These are phyloP conservation scores for Ophiostoma triangulosporum DNA, from an alignment of 2,329 filamentous ascomycete genomes.

Conservation along the genomic window DNA sequence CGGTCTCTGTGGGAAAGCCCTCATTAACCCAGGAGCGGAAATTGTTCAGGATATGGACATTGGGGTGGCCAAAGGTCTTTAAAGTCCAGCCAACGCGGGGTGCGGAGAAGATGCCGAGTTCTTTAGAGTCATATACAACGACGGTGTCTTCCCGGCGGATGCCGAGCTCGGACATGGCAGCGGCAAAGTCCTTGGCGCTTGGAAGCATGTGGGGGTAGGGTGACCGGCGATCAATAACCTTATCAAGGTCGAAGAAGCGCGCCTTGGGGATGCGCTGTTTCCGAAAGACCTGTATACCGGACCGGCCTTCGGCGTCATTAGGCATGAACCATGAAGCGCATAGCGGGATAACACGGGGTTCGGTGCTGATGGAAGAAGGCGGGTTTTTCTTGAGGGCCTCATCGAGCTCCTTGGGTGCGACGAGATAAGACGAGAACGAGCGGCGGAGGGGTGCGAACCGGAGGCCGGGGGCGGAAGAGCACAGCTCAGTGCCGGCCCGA, in stretches of 20 bases:
- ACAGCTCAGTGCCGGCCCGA: conserved; percentile 22
- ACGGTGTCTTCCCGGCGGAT: conserved; percentile 79
- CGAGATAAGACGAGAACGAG: conserved; percentile 66
- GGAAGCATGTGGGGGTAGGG: conserved; percentile 97
- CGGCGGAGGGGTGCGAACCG: conserved; percentile 25
- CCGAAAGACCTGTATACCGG: conserved; percentile 67
- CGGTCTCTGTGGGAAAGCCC: conserved; percentile 69
- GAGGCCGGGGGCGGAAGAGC: conserved; percentile 17
- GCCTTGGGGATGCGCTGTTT: conserved; percentile 76
- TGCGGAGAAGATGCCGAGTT: conserved; percentile 87
- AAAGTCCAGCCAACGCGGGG: conserved; percentile 92
- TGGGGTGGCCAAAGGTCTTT: conserved; percentile 73
- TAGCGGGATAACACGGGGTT: conserved; percentile 73
- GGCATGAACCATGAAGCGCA: conserved; percentile 95
- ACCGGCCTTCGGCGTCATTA: conserved; percentile 59
- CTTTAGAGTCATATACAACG: conserved; percentile 86
- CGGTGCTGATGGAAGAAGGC: conserved; percentile 63
- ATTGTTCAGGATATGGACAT: conserved; percentile 88
- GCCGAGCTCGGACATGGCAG: conserved; percentile 78
- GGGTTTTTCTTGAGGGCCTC: conserved; percentile 74
- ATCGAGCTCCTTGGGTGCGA: conserved; percentile 70
- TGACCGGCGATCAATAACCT: conserved; percentile 72
- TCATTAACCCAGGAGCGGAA: conserved; percentile 88
- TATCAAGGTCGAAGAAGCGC: conserved; percentile 93
- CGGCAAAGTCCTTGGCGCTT: conserved; percentile 62